Evolutionary conservation across 2,329 filamentous ascomycete genomes (phyloP), one percentile per base, ranked within the genome.

Genomic region (Sordariomycetes sp.): DNA sequence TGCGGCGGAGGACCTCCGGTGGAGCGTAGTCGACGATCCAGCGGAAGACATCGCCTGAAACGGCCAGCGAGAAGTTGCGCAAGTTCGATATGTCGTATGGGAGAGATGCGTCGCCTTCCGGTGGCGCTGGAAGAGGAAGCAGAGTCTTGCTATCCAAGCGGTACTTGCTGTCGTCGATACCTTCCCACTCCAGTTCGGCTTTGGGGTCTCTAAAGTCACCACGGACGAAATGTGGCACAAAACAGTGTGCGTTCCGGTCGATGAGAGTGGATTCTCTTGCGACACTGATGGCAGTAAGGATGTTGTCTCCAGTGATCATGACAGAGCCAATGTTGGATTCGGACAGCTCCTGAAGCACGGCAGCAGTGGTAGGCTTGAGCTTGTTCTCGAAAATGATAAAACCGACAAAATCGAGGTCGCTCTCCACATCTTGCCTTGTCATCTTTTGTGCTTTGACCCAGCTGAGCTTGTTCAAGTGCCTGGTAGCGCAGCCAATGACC

Each of bases 301-400:
- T 96, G 46, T 98, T 98, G 64, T 98, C 92, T 20, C 92, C 92
- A 0, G 92, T 98, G 42, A 93, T 93, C 92, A 98, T 98, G 33
- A 94, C 79, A 19, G 83, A 82, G 23, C 86, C 77, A 44, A 98
- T 94, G 36, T 83, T 83, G 7, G 93, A 90, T 34, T 81, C 68
- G 21, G 76, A 71, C 4, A 98, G 70, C 58, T 96, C 88, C 36
- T 82, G 72, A 18, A 98, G 75, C 21, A 95, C 83, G 2, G 71
- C 72, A 2, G 84, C 72, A 0, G 90, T 95, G 15, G 76, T 87
- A 2, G 85, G 80, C 57, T 98, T 98, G 40, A 98, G 65, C 60
- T 98, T 98, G 63, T 98, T 98, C 61, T 98, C 92, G 47, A 98
- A 98, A 35, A 98, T 82, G 51, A 98, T 96, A 60, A 98, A 98